Conservation (phyloP, 2,329 filamentous ascomycete genomes). For the Talaromyces verruculosus region DNA sequence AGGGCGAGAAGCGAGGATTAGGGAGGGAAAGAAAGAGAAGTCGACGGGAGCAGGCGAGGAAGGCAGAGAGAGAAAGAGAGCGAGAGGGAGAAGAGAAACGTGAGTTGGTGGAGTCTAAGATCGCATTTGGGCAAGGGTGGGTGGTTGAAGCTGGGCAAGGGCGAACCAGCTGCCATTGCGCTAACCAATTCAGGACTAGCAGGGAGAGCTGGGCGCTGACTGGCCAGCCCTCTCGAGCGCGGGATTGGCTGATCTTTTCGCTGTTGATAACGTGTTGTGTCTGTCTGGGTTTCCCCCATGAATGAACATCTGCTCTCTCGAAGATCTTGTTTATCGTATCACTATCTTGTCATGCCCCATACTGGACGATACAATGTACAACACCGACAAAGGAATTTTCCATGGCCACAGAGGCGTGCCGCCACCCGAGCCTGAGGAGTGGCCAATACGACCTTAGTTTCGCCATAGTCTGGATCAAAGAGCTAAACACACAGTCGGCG, state of each 20-base stretch:
- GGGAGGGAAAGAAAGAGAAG: constrained; percentile 15
- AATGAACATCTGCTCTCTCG: not conserved
- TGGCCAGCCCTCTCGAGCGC: not conserved
- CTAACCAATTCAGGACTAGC: not conserved
- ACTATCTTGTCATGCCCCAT: not conserved
- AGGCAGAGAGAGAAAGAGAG: constrained; percentile 18
- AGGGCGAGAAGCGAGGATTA: constrained; percentile 4
- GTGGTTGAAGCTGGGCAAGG: constrained; percentile 4
- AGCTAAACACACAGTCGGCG: not conserved
- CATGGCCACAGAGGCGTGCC: not conserved
- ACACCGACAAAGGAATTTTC: not conserved
- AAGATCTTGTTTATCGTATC: not conserved
- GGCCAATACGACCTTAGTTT: constrained; percentile 15
- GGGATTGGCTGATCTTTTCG: constrained; percentile 13
- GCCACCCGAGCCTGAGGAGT: constrained; percentile 12
- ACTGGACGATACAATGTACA: not conserved
- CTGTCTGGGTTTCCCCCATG: not conserved
- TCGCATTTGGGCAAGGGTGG: constrained; percentile 16
- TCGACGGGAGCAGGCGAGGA: constrained; percentile 16
- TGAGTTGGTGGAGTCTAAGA: constrained; percentile 12
- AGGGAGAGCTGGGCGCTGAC: not conserved
- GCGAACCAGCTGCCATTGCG: not conserved
- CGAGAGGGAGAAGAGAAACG: constrained; percentile 20
- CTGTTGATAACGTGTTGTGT: constrained; percentile 8
- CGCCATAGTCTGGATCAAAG: constrained; percentile 4